Base-by-base conservation (phyloP, 169 alveolate species). In the Perkinsus chesapeaki region DNA sequence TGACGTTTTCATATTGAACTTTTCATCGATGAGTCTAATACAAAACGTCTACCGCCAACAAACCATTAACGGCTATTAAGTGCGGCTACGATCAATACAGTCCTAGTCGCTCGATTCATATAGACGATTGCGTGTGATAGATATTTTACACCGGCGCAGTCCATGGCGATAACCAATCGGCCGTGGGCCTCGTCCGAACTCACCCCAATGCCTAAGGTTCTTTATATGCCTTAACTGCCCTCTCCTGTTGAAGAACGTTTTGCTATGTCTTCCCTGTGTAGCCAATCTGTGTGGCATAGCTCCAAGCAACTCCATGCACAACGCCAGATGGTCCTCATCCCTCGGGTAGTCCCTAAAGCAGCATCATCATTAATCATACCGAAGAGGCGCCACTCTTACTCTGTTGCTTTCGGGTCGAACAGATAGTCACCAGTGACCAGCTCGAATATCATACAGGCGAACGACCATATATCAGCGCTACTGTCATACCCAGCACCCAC, bases 401-500 rank as follows among this genome's bases (percentile, higher is more conserved):
- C 98, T 39, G 98, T 97, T 39, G 97, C 97, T 93, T 98, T 97
- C 0, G 99, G 99, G 93, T 99, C 99, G 95, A 99, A 99, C 73
- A 99, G 96, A 82, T 98, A 98, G 91, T 98, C 99, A 27, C 99
- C 99, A 3, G 99, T 99, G 47, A 98, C 96, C 94, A 98, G 95
- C 96, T 99, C 99, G 96, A 98, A 99, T 43, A 99, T 96, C 97
- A 98, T 98, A 94, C 99, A 99, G 19, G 99, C 99, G 93, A 98
- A 97, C 39, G 99, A 97, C 99, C 99, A 99, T 1, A 99, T 96
- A 95, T 99, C 99, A 3, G 99, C 99, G 39, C 99, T 96, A 93
- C 98, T 96, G 92, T 98, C 98, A 93, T 98, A 99, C 34, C 99
- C 98, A 20, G 98, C 96, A 39, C 99, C 98, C 93, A 99, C 94